Conservation (phyloP, 306 rosid genomes). For the Malus sylvestris region DNA sequence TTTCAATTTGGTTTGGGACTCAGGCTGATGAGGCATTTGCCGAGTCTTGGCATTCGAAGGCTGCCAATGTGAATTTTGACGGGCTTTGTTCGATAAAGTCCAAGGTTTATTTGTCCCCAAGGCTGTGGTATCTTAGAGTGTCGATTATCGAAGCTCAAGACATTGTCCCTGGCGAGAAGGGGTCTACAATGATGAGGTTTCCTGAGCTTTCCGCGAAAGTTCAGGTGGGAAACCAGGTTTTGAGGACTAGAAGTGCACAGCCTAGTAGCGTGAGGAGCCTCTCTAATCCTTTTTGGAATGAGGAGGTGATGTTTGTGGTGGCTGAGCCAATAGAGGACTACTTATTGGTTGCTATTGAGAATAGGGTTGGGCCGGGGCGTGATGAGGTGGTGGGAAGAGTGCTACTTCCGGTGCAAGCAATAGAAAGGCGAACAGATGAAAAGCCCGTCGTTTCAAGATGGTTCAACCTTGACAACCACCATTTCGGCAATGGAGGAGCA, state of each 20-base stretch:
- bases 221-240: conserved; percentile 48
- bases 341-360: conserved; percentile 39
- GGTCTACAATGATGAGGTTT: conserved; percentile 34
- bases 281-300: conserved; percentile 54
- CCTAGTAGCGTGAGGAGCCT: conserved; percentile 37
- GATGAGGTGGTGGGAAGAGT: conserved; percentile 44
- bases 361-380: conserved; percentile 39
- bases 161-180: conserved; percentile 41
- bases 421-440: conserved; percentile 44
- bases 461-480: conserved; percentile 43
- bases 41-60: conserved; percentile 59
- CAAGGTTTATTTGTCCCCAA: conserved; percentile 61
- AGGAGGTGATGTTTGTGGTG: conserved; percentile 52
- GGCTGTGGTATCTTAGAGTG: conserved; percentile 51
- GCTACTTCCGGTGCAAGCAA: conserved; percentile 27
- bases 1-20: conserved; percentile 57
- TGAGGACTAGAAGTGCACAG: conserved; percentile 38
- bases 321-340: conserved; percentile 60
- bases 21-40: conserved; percentile 64
- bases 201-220: conserved; percentile 44
- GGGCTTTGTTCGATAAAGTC: conserved; percentile 57
- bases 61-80: conserved; percentile 54
- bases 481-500: conserved; percentile 18
- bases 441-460: conserved; percentile 49
- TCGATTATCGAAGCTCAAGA: conserved; percentile 55